phyloP scores from a whole-genome alignment of 208 protist species.

The Leishmania martiniquensis region DNA sequence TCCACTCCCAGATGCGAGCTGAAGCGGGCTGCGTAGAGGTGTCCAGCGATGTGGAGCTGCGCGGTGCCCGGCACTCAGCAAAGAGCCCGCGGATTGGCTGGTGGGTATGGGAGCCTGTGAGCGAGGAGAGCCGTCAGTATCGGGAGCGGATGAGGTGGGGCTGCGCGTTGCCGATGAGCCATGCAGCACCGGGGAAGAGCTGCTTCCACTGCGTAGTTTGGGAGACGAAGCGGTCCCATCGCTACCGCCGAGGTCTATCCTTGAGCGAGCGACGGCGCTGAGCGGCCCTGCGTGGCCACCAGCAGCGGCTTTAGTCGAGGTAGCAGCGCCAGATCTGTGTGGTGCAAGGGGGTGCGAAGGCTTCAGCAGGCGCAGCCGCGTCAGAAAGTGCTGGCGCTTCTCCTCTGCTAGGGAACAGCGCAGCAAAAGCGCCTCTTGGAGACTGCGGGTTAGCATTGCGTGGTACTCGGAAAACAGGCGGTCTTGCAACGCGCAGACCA shows the following conservation, averaged over 20 bases:
- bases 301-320: background rate
- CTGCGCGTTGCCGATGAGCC: slow-evolving; percentile 13
- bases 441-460: slow-evolving; percentile 34
- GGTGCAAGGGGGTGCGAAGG: slow-evolving; percentile 3
- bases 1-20: background rate
- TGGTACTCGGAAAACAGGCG: slow-evolving; percentile 36
- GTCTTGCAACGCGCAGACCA: slow-evolving; percentile 26
- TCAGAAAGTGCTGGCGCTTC: slow-evolving; percentile 34
- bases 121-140: background rate
- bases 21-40: slow-evolving; percentile 2
- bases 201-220: background rate
- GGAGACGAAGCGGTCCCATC: background rate
- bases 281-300: background rate
- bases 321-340: background rate
- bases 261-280: background rate
- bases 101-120: background rate
- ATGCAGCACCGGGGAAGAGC: slow-evolving; percentile 1
- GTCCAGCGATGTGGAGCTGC: slow-evolving; percentile 12
- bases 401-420: slow-evolving; percentile 44
- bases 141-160: background rate
- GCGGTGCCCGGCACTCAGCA: background rate
- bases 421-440: slow-evolving; percentile 28
- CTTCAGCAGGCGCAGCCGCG: slow-evolving; percentile 42
- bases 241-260: background rate
- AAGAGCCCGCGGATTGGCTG: background rate